Evolutionary conservation across 495 filamentous ascomycete genomes (phyloP).

Genomic region (Aspergillus campestris): DNA sequence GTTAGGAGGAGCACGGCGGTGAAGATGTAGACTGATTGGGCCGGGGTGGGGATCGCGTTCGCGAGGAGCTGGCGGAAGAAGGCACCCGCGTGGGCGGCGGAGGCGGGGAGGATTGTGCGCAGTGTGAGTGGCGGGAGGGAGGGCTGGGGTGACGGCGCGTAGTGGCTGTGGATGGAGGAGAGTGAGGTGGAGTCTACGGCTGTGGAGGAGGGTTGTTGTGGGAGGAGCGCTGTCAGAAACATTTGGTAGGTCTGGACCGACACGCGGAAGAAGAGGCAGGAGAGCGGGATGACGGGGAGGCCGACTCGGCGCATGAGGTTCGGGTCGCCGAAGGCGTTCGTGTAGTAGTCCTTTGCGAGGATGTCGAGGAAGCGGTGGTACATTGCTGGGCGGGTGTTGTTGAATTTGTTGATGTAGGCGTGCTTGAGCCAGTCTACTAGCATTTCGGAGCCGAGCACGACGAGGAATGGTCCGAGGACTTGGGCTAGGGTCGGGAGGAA

Average conservation of each 20-base stretch:
- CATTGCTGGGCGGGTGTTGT: constrained; percentile 83
- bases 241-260: constrained; percentile 96
- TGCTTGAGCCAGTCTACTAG: constrained; percentile 97
- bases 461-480: constrained; percentile 80
- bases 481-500: constrained; percentile 68
- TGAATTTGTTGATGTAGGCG: constrained; percentile 96
- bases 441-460: constrained; percentile 94
- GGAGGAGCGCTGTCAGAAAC: constrained; percentile 83
- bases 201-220: constrained; percentile 62
- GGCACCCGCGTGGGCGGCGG: constrained; percentile 25
- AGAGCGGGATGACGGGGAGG: constrained; percentile 83
- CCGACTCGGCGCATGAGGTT: constrained; percentile 84
- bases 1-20: constrained; percentile 75
- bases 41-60: constrained; percentile 38
- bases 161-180: constrained; percentile 52
- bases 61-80: constrained; percentile 32
- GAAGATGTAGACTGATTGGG: constrained; percentile 36
- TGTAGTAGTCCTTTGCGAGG: constrained; percentile 94
- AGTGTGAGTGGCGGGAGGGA: constrained; percentile 30
- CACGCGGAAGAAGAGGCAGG: constrained; percentile 91
- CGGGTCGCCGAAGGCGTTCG: constrained; percentile 86
- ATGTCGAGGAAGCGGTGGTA: constrained; percentile 88
- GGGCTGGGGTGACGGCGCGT: constrained; percentile 22
- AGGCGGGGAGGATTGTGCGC: constrained; percentile 26
- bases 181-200: constrained; percentile 55